Base-by-base conservation (phyloP, 345 rosid species). In the Theobroma cacao region DNA sequence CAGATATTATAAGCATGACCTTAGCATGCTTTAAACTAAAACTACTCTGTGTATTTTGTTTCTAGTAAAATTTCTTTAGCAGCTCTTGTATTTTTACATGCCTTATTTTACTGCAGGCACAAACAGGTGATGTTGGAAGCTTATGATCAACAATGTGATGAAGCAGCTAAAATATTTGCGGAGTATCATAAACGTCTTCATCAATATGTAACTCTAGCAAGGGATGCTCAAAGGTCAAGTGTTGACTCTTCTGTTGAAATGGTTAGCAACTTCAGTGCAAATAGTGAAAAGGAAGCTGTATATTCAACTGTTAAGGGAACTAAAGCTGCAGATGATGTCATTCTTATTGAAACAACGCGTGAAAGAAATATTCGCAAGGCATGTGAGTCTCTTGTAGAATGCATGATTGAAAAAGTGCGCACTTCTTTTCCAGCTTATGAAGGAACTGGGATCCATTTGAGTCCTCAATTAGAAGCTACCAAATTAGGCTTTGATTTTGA, bases 61-160 rank as follows among this genome's bases (percentile, higher is more conserved):
- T 41, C n/a, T 41, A 2, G 1, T 7, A 5, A 43, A 41, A 60
- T 24, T 47, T 41, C 33, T 8, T 60, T 4, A 8, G 18, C 24
- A 2, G 40, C 11, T 60, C 24, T 43, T 45, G 55, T 47, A 17
- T 22, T 68, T 33, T 69, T 33, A 4, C 36, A 28, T 73, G 64
- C 58, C 62, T 75, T 77, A 11, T 73, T 53, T 24, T 76, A 30
- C 56, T 84, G 77, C 85, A 92, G 95, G 89, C 99, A 95, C 82
- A 93, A 90, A 76, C 98, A 92, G 87, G 92, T 86, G 72, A 84
- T 87, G 90, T 75, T 93, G 85, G 99, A 93, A 80, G 90, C 97
- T 65, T 95, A 92, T 84, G 93, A 95, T 84, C 93, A 93, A 78
- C 99, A 95, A 75, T 90, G 98, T 60, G 97, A 93, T 62, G 98